Evolutionary conservation across 2,329 filamentous ascomycete genomes (phyloP).

Genomic region (Microdochium nivale): DNA sequence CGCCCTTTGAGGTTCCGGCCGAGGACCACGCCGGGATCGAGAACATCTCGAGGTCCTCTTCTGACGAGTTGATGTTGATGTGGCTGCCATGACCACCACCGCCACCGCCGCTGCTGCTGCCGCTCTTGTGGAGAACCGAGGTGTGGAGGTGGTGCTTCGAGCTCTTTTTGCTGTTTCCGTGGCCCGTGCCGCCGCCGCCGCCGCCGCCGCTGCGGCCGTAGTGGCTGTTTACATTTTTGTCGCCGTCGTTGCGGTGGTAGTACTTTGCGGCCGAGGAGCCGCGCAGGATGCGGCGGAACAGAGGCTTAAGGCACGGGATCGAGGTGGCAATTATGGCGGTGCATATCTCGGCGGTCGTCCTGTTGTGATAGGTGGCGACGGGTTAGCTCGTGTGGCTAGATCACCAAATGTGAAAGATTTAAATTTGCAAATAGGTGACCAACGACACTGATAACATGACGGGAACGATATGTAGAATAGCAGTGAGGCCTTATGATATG

Average conservation of each 20-base stretch:
- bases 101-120: background rate
- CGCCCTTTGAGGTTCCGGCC: background rate
- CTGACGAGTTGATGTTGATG: background rate
- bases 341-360: constrained; percentile 9
- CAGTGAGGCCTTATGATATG: too few species aligned
- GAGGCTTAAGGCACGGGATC: constrained; percentile 16
- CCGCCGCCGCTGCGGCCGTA: background rate
- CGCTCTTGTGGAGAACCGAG: background rate
- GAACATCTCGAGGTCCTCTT: background rate
- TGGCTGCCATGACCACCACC: background rate
- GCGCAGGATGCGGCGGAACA: constrained; percentile 10
- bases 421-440: too few species aligned
- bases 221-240: too few species aligned
- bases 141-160: background rate
- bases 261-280: background rate
- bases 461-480: too few species aligned
- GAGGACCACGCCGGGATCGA: background rate
- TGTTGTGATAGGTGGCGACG: constrained; percentile 6
- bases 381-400: background rate
- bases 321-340: constrained; percentile 18
- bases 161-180: constrained; percentile 1
- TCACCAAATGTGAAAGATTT: too few species aligned
- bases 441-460: too few species aligned
- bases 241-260: constrained; percentile 1
- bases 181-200: background rate